Percentiles rank a stretch among this genome's conserved stretches.
These are phyloP conservation scores for Angophora floribunda DNA, from an alignment of 345 rosid species.

Conservation along the genomic window DNA sequence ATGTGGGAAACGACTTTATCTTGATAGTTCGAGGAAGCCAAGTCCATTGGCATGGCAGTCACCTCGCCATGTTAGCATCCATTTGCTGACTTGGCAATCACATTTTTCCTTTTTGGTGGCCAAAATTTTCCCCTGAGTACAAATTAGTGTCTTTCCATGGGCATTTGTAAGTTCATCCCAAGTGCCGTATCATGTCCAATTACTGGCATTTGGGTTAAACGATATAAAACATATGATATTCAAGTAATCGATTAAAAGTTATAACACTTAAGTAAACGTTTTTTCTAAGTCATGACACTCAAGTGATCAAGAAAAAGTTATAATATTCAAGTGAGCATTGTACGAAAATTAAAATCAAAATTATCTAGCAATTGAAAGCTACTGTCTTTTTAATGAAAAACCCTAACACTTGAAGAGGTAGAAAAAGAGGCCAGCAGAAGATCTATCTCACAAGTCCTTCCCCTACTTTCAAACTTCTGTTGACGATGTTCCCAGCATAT, in stretches of 20 bases:
- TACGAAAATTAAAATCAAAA: background rate
- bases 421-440: background rate
- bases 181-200: rapidly evolving
- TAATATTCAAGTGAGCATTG: rapidly evolving
- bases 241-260: background rate
- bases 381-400: background rate
- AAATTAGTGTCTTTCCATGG: background rate
- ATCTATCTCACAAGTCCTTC: background rate
- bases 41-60: too few species aligned
- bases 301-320: rapidly evolving
- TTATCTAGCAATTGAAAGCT: background rate
- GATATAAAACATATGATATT: too few species aligned
- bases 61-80: too few species aligned
- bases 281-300: too few species aligned
- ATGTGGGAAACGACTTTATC: too few species aligned
- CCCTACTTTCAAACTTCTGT: background rate
- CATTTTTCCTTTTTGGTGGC: background rate
- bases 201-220: rapidly evolving
- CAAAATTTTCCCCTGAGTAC: too few species aligned
- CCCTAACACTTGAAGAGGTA: background rate
- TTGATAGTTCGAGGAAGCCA: too few species aligned
- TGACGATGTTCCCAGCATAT: background rate
- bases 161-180: background rate
- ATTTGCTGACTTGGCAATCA: background rate
- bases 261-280: background rate